phyloP scores from a whole-genome alignment of 495 filamentous ascomycete genomes.

The Cryomyces minteri region DNA sequence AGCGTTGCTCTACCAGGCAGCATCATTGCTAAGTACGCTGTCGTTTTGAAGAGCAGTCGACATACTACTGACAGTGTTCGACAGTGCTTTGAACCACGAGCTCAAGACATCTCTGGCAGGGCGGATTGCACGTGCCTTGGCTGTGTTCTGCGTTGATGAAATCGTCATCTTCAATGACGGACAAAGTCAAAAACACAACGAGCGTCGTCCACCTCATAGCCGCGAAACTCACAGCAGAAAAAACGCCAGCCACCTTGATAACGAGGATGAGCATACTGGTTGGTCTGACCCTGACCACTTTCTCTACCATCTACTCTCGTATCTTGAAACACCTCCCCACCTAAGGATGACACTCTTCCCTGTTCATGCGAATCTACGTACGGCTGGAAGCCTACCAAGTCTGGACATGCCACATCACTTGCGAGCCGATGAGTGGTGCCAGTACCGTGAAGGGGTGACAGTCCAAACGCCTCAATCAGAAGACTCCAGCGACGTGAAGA shows the following conservation, averaged over 20 bases:
- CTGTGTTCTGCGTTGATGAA: slow-evolving; percentile 65
- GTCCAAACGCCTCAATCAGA: no score
- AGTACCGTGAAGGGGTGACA: no score
- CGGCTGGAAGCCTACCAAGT: slow-evolving; percentile 45
- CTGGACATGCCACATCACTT: slow-evolving; percentile 65
- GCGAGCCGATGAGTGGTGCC: slow-evolving; percentile 30
- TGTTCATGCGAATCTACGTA: slow-evolving; percentile 45
- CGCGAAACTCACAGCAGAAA: not conserved
- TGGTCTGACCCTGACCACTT: slow-evolving; percentile 49
- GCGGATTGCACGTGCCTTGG: slow-evolving; percentile 49
- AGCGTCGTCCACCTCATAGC: not conserved
- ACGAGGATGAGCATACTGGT: slow-evolving; percentile 38
- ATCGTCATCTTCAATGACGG: slow-evolving; percentile 55
- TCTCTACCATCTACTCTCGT: slow-evolving; percentile 50
- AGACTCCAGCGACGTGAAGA: no score
- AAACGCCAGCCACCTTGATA: slow-evolving; percentile 5
- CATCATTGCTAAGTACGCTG: slow-evolving; percentile 36
- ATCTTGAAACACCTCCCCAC: slow-evolving; percentile 59
- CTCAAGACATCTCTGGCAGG: slow-evolving; percentile 45
- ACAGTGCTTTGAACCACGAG: slow-evolving; percentile 38
- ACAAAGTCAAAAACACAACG: slow-evolving; percentile 2
- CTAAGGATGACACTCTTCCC: slow-evolving; percentile 50
- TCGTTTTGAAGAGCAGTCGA: not conserved
- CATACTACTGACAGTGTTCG: not conserved
- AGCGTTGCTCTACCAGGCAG: slow-evolving; percentile 40